A percentile compares a stretch with the other conserved stretches of the same genome.
Evolutionary conservation across 1,139 yeast genomes (phyloP).

Genomic region (Debaryomycetaceae sp.): DNA sequence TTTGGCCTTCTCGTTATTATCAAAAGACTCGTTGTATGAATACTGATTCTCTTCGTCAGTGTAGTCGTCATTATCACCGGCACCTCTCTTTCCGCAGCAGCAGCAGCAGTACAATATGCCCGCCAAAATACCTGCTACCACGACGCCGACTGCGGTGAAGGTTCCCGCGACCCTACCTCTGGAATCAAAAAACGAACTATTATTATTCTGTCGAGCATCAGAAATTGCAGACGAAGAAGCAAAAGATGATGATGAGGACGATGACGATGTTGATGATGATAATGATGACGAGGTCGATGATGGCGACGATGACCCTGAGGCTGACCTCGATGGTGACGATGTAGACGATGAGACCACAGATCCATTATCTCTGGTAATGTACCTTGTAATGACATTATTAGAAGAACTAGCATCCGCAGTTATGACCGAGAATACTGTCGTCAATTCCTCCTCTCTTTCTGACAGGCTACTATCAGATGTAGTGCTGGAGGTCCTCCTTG

Average conservation of each 20-base stretch:
- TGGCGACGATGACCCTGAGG: conserved; percentile 9
- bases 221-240: conserved; percentile 3
- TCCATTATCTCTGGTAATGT: conserved; percentile 14
- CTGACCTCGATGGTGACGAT: conserved; percentile 12
- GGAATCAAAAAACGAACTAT: conserved; percentile 45
- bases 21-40: conserved; percentile 27
- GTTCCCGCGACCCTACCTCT: conserved; percentile 73
- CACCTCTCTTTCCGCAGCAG: conserved; percentile 10
- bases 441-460: conserved; percentile 1
- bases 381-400: conserved; percentile 18
- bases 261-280: conserved; percentile 2
- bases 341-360: conserved; percentile 13
- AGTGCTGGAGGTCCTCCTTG: neutral
- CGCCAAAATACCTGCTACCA: conserved; percentile 37
- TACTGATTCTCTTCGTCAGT: conserved; percentile 41
- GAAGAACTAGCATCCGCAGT: conserved; percentile 25
- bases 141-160: conserved; percentile 65
- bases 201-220: conserved; percentile 3
- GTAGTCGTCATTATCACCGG: conserved; percentile 24
- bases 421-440: conserved; percentile 14
- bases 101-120: conserved; percentile 39
- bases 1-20: conserved; percentile 18
- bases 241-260: conserved; percentile 5
- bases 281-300: conserved; percentile 8
- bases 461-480: conserved; percentile 1